Base-by-base conservation (phyloP, 306 rosid species). In the Macrotyloma uniflorum region DNA sequence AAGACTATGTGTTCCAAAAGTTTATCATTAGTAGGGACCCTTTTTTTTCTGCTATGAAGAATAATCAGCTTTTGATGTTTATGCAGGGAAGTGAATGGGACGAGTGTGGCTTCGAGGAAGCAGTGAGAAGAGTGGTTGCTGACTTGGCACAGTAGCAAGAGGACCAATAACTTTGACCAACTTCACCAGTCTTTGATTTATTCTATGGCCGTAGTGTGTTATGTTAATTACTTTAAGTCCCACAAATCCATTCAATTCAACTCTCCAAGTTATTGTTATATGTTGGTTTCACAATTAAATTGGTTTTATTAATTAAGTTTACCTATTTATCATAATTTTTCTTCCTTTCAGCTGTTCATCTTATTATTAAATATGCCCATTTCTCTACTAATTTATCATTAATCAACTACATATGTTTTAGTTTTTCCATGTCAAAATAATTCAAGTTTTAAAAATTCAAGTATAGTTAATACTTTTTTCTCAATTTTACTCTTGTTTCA, bases 31-130 rank as follows among this genome's bases (percentile, higher is more conserved):
- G 59, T 58, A 28, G 15, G 20, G 14, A 70, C 6, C 9, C 4
- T 47, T 20, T 18, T 32, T 15, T 38, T 26, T 26, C 2, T 38
- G 43, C 4, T 38, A 45, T 13, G 71, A 8, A 47, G 72, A 58
- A 80, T 77, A 81, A 72, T 67, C 0, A 43, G 20, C 8, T 22
- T 2, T 67, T 1, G 40, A 42, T 70, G 43, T 55, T 40, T n/a
- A 0, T 65, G 72, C 54, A 94, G 98, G 90, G 75, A 75, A 79
- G 81, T 65, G 98, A 90, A 20, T 92, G 95, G 97, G 97, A 94
- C 93, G 90, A 85, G 74, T 19, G 89, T 58, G 82, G 88, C 89
- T 94, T 94, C 96, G 84, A 49, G 88, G 98, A 94, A 89, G 97
- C 98, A 76, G 91, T 92, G 49, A 88, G 87, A 72, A 88, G 97